Evolutionary conservation across 768 basidiomycete species (phyloP).

Genomic region (Naganishia randhawae): DNA sequence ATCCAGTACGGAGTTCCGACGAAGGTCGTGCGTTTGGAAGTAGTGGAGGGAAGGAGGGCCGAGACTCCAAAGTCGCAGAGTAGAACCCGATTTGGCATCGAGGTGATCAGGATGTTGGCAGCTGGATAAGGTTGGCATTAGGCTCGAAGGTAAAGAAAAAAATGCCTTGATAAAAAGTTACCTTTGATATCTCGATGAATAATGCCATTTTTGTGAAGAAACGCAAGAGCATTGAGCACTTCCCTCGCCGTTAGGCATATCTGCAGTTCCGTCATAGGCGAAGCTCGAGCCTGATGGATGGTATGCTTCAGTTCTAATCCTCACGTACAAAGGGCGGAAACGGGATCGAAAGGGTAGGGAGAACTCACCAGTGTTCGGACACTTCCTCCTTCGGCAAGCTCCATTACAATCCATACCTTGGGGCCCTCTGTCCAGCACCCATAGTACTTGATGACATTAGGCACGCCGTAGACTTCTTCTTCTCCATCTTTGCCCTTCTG

Average conservation of each 20-base stretch:
- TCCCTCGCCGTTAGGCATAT: constrained; percentile 83
- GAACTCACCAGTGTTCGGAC: constrained; percentile 66
- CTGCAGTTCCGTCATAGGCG: constrained; percentile 81
- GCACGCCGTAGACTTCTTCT: constrained; percentile 58
- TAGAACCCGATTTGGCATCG: constrained; percentile 77
- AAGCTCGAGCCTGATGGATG: constrained; percentile 66
- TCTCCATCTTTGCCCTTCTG: constrained; percentile 25
- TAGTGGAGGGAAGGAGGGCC: constrained; percentile 68
- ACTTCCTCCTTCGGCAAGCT: constrained; percentile 90
- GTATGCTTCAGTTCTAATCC: not conserved
- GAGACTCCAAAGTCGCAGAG: constrained; percentile 99
- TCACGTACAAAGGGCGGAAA: not conserved
- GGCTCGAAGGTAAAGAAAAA: not conserved
- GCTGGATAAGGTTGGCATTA: constrained; percentile 52
- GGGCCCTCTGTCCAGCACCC: constrained; percentile 94
- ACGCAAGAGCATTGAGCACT: constrained; percentile 76
- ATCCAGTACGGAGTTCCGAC: constrained; percentile 99
- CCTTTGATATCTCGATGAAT: constrained; percentile 95
- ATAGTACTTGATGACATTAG: constrained; percentile 87
- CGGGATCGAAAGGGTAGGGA: not conserved
- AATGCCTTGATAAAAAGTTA: constrained; percentile 29
- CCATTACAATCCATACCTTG: constrained; percentile 99
- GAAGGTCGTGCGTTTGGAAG: constrained; percentile 90
- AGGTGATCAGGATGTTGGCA: constrained; percentile 86
- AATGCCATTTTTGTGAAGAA: constrained; percentile 87